Percentiles rank a stretch among this genome's conserved stretches.
phyloP scores from a whole-genome alignment of 306 rosid genomes.

The Pyrus betulifolia region DNA sequence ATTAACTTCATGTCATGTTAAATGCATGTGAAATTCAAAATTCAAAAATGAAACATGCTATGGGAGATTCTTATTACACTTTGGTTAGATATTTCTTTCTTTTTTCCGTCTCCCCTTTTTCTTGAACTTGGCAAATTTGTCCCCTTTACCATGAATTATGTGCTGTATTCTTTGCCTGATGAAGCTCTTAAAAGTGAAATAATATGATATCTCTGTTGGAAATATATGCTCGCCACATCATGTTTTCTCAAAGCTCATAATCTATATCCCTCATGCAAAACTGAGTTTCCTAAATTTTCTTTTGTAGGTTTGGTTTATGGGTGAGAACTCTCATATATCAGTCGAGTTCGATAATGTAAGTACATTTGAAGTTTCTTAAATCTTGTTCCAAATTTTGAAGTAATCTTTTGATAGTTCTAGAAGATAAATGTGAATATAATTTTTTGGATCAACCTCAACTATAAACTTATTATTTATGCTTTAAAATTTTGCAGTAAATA shows the following conservation, averaged over 20 bases:
- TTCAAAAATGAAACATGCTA: neutral
- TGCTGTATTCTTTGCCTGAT: neutral
- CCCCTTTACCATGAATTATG: neutral
- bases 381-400: slow-evolving; percentile 1
- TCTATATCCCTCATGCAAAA: neutral
- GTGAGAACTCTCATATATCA: slow-evolving; percentile 77
- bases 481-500: neutral
- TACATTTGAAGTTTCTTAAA: slow-evolving; percentile 16
- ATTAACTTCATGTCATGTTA: neutral
- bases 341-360: slow-evolving; percentile 82
- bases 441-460: neutral
- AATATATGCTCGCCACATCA: neutral
- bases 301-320: slow-evolving; percentile 94
- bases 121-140: neutral
- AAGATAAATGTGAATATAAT: neutral
- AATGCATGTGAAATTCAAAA: neutral
- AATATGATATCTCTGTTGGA: neutral
- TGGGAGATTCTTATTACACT: neutral
- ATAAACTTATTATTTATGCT: neutral
- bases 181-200: neutral
- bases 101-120: neutral
- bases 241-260: neutral
- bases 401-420: neutral
- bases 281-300: slow-evolving; percentile 14
- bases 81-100: neutral